Conservation (phyloP, 192 early-diverging fungal genomes). For the Spizellomyces punctatus region DNA sequence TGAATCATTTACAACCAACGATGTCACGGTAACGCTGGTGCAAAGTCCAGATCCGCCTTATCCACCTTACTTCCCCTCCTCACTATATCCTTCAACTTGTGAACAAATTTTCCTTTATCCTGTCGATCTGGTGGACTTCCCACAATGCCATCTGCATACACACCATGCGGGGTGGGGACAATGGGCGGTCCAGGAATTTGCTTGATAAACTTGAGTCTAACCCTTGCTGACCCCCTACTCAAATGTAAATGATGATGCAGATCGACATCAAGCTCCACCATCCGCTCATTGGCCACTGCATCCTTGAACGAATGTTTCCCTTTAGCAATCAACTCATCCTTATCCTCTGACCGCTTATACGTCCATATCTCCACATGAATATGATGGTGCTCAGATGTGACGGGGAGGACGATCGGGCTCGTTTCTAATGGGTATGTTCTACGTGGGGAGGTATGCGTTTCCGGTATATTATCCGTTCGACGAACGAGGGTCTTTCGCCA, state of each 20-base stretch:
- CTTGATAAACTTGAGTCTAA: conserved; percentile 18
- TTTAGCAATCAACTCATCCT: conserved; percentile 30
- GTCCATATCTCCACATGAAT: conserved; percentile 28
- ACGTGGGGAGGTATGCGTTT: conserved; percentile 4
- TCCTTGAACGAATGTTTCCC: conserved; percentile 21
- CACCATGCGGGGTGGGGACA: conserved; percentile 26
- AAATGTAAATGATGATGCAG: conserved; percentile 20
- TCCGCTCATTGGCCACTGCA: background rate
- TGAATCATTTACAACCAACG: no score
- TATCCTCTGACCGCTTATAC: conserved; percentile 23
- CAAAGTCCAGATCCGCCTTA: no score
- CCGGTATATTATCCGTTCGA: background rate
- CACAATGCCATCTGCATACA: background rate
- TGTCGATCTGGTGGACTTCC: conserved; percentile 15
- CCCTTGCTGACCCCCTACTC: conserved; percentile 10
- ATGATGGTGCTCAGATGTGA: conserved; percentile 25
- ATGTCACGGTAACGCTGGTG: no score
- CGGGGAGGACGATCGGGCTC: conserved; percentile 11
- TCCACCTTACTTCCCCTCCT: background rate
- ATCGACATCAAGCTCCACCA: conserved; percentile 22
- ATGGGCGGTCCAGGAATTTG: conserved; percentile 17
- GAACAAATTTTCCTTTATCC: conserved; percentile 10
- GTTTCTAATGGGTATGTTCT: conserved; percentile 20
- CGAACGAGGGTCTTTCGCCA: conserved; percentile 35
- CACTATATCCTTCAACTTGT: conserved; percentile 24